Percentiles rank a stretch among this genome's conserved stretches.
These are phyloP conservation scores for Rhodotorula sp. DNA, from an alignment of 1,284 basidiomycete species.

Conservation along the genomic window DNA sequence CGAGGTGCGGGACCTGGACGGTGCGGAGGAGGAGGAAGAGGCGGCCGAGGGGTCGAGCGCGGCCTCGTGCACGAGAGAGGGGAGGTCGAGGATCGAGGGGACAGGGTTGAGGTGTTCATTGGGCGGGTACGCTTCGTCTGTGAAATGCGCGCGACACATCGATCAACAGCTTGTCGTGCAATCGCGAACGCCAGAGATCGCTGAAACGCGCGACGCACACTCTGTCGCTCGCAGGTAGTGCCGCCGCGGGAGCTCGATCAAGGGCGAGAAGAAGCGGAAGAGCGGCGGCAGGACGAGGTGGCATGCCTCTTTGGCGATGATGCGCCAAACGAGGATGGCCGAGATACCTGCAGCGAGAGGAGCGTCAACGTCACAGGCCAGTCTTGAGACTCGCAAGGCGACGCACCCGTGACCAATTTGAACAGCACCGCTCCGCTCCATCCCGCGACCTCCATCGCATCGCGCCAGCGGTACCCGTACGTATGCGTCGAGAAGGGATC, in stretches of 20 bases:
- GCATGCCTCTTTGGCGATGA: constrained; percentile 73
- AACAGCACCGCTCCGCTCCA: constrained; percentile 27
- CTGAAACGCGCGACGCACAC: constrained; percentile 21
- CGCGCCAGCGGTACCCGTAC: constrained; percentile 17
- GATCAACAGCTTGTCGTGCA: not conserved
- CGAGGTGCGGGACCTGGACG: too few species aligned
- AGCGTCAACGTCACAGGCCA: not conserved
- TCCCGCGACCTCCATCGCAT: constrained; percentile 1
- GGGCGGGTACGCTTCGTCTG: constrained; percentile 76
- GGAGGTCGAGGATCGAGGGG: constrained; percentile 81
- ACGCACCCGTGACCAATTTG: constrained; percentile 44
- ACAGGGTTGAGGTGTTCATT: constrained; percentile 64
- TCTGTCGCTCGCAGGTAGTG: constrained; percentile 43
- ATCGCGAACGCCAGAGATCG: not conserved
- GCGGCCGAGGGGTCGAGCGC: constrained; percentile 3
- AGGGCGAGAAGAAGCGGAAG: constrained; percentile 66
- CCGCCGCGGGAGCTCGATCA: constrained; percentile 49
- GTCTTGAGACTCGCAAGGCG: not conserved
- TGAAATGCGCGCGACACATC: not conserved
- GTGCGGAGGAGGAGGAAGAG: constrained; percentile 5
- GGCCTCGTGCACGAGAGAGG: constrained; percentile 47
- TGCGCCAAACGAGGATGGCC: constrained; percentile 77
- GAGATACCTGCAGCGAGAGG: constrained; percentile 49
- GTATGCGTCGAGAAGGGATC: constrained; percentile 8
- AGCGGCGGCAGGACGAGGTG: constrained; percentile 75